Evolutionary conservation across 805 yeast species (phyloP), one percentile per base, ranked within the genome.

Genomic region (Ogataea kodamae): DNA sequence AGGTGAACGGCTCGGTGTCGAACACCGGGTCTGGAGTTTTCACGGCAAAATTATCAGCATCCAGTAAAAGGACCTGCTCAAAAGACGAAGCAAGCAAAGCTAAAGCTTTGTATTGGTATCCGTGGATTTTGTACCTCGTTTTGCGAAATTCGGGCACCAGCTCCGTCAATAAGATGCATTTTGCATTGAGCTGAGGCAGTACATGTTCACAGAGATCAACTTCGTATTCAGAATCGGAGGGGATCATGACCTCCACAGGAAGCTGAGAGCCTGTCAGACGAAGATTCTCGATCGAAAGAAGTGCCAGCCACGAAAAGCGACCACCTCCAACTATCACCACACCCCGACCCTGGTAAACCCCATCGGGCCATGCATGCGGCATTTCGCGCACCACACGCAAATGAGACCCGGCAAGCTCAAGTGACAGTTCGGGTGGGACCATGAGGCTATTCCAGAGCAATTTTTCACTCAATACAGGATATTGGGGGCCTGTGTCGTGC

Each of bases 251-350:
- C 50, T 72, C 77, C 11, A 71, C 64, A 7, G 80, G 79, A 24
- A 72, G 49, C 22, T 54, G 46, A 9, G 72, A 65, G 2, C 78
- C 78, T 6, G 62, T 48, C 3, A 63, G 55, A 26, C 79, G 52
- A 22, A 74, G 48, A 22, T 68, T 62, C 41, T 67, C 68, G 25
- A 81, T 60, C 7, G 81, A 68, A 5, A 78, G 52, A 17, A 78
- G 57, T 1, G 82, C 65, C 17, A 81, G 57, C 74, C 84, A 73
- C 30, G 83, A 78, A 48, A 74, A 81, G 39, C 67, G 68, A 3
- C 85, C 85, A 29, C 90, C 90, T n/a, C 86, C 90, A 28, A 81
- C 78, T 37, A 75, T 74, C 0, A 81, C 80, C 17, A 80, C 75
- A 6, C 89, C 90, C 37, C 70, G 62, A 1, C 80, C 77, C 5